phyloP scores from a whole-genome alignment of 805 yeast genomes.

The Metschnikowia anglica region DNA sequence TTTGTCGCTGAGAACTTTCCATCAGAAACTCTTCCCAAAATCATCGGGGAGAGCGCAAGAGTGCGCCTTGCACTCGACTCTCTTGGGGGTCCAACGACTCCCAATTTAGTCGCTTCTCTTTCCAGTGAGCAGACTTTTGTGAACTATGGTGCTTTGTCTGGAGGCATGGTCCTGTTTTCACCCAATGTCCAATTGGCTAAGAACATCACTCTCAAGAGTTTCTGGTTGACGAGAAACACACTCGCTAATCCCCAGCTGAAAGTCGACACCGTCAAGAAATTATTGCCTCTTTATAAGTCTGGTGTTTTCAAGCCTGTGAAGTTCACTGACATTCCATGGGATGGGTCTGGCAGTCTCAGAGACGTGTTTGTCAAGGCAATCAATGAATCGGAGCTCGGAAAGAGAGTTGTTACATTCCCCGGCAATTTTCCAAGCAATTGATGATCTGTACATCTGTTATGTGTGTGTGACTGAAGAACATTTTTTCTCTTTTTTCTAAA shows the following conservation, averaged over 20 bases:
- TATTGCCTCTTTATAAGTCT: conserved; percentile 56
- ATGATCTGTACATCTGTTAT: too few relatives aligned
- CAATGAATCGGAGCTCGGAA: conserved; percentile 11
- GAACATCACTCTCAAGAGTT: conserved; percentile 29
- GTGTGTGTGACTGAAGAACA: too few relatives aligned
- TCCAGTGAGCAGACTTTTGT: conserved; percentile 29
- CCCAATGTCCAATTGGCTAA: conserved; percentile 30
- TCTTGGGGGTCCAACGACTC: conserved; percentile 29
- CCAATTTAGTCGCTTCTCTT: conserved; percentile 25
- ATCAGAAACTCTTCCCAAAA: conserved; percentile 14
- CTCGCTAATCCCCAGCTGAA: conserved; percentile 54
- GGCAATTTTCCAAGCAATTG: neutral
- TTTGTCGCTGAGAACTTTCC: conserved; percentile 22
- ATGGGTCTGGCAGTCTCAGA: conserved; percentile 15
- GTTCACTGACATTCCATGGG: conserved; percentile 37
- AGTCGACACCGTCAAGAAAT: conserved; percentile 50
- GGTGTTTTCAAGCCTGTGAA: conserved; percentile 56
- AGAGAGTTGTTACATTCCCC: conserved; percentile 16
- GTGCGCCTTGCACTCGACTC: conserved; percentile 35
- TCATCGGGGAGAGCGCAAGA: conserved; percentile 21
- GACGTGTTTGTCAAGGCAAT: conserved; percentile 14
- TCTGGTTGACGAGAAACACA: conserved; percentile 34
- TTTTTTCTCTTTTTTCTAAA: too few relatives aligned
- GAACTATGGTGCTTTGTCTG: conserved; percentile 29
- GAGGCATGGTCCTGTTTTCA: conserved; percentile 21